phyloP scores from a whole-genome alignment of 2,329 filamentous ascomycete species.

The Paraconiothyrium sp. region DNA sequence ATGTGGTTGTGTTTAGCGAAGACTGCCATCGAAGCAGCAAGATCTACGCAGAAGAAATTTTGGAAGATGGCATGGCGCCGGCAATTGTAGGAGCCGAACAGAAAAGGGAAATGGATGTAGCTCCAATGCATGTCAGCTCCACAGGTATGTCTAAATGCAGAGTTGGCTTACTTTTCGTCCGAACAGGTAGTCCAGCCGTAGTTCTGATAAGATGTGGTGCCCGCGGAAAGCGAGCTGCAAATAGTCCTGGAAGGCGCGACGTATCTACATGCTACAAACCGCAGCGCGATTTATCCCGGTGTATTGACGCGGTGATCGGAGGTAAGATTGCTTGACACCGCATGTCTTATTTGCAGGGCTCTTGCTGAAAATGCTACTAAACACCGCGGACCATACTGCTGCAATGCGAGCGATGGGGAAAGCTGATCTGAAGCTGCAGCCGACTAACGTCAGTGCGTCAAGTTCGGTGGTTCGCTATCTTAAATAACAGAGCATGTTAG shows the following conservation, averaged over 20 bases:
- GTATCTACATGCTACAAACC: background rate
- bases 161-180: background rate
- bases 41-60: background rate
- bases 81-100: constrained; percentile 7
- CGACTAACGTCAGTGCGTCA: too few species aligned
- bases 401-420: too few species aligned
- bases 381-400: too few species aligned
- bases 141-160: background rate
- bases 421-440: too few species aligned
- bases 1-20: background rate
- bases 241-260: background rate
- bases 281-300: background rate
- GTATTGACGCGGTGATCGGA: too few species aligned
- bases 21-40: background rate
- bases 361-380: too few species aligned
- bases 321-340: too few species aligned
- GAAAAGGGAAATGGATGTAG: background rate
- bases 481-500: too few species aligned
- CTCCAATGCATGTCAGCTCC: constrained; percentile 2
- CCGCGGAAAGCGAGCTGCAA: background rate
- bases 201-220: background rate
- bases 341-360: too few species aligned
- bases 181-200: background rate
- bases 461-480: too few species aligned
- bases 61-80: background rate